Base-by-base conservation (phyloP, 257 asterid species). In the Petunia axillaris region DNA sequence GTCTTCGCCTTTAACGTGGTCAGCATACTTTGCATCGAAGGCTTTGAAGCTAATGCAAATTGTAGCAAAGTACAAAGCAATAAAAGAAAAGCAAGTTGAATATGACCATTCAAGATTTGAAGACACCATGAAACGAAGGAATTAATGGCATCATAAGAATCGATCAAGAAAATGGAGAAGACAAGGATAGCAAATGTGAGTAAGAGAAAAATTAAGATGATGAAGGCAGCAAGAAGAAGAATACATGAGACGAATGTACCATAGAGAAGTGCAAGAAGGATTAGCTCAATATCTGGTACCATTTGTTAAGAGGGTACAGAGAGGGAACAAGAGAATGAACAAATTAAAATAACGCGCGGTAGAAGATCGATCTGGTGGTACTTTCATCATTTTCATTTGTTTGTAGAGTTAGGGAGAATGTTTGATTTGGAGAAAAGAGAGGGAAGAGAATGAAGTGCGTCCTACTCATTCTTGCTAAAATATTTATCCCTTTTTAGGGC, bases 241-340 rank as follows among this genome's bases (percentile, higher is more conserved):
- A 83, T 13, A n/a, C 76, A 74, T 38, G 84, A 83, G 74, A 85
- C 37, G 80, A 82, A 57, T 4, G 83, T 85, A 76, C 84, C 86
- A 39, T 86, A 85, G 64, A 89, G 70, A 75, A 89, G 84, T 9
- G 87, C 48, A 14, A 87, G 39, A 36, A 87, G 78, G 80, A 89
- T 59, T 14, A 89, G 80, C 66, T 86, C 87, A 11, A 75, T 57
- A 76, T 75, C 82, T 11, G 82, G 85, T 53, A 81, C 25, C 89
- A 86, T 86, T 35, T 82, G n/a, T 13, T 41, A 16, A n/a, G 35
- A 39, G 78, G 44, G 1, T 25, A 52, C 67, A 64, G 78, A 35
- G 8, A 76, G 9, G 15, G 41, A 58, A 7, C 3, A 6, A 3
- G 13, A 55, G 53, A 55, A 25, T 66, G 4, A 71, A 39, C n/a